Percentiles rank a stretch among this genome's conserved stretches.
Conservation (phyloP, 257 asterid genomes). For the Misopates orontium region DNA sequence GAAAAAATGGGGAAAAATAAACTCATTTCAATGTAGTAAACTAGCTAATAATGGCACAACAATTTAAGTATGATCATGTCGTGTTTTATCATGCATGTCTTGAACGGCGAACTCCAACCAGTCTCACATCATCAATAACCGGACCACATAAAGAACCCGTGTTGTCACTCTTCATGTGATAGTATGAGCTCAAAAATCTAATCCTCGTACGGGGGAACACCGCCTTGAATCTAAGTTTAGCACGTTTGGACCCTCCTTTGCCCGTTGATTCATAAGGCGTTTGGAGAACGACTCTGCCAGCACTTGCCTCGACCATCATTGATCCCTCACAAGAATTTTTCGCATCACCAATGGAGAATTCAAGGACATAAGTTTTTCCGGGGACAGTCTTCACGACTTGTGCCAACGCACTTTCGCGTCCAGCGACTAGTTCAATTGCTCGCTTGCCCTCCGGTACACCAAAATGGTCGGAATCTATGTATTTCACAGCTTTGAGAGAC, state of each 20-base stretch:
- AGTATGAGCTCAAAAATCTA: slow-evolving; percentile 65
- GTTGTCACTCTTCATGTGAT: slow-evolving; percentile 69
- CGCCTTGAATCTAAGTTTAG: slow-evolving; percentile 54
- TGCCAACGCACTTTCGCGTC: slow-evolving; percentile 67
- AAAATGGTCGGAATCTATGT: slow-evolving; percentile 69
- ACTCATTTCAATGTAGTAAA: background rate
- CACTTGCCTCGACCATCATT: slow-evolving; percentile 71
- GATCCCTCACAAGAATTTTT: slow-evolving; percentile 66
- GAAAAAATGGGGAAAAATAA: background rate
- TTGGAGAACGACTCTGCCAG: slow-evolving; percentile 36
- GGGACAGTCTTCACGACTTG: slow-evolving; percentile 50
- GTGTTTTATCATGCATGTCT: slow-evolving; percentile 6
- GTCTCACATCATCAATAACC: slow-evolving; percentile 65
- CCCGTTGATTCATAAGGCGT: slow-evolving; percentile 62
- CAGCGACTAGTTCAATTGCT: slow-evolving; percentile 71
- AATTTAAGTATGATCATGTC: background rate
- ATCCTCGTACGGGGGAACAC: slow-evolving; percentile 43
- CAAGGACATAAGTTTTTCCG: slow-evolving; percentile 45
- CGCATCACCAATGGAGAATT: slow-evolving; percentile 68
- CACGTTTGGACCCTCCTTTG: slow-evolving; percentile 56
- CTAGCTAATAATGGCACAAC: background rate
- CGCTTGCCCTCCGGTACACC: slow-evolving; percentile 63
- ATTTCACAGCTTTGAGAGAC: slow-evolving; percentile 81
- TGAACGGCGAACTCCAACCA: slow-evolving; percentile 43
- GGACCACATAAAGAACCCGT: slow-evolving; percentile 85